Percentiles rank a stretch among this genome's conserved stretches.
Conservation (phyloP, 192 early-diverging fungal genomes). For the Gigaspora rosea region DNA sequence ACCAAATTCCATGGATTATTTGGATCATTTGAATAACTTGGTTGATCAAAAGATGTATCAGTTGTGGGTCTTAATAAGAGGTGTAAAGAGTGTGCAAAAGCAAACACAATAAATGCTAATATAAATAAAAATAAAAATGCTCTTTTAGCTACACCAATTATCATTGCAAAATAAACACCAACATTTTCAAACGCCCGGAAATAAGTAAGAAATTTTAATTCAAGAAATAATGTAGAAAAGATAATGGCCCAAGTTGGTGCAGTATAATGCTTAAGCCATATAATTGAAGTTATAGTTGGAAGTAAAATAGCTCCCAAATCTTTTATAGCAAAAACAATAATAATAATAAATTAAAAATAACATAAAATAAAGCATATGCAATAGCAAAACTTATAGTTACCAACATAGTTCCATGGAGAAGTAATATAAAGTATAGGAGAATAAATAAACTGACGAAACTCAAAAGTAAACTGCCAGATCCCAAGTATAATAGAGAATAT, state of each 20-base stretch:
- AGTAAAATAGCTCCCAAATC: not conserved
- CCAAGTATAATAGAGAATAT: not conserved
- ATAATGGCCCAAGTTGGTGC: too few relatives aligned
- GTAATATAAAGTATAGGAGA: not conserved
- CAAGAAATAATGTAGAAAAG: not conserved
- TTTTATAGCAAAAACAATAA: too few relatives aligned
- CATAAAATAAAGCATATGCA: not conserved
- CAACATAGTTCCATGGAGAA: not conserved
- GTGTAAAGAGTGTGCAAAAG: not conserved
- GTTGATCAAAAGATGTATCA: not conserved
- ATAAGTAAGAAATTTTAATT: not conserved
- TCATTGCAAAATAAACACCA: constrained; percentile 2
- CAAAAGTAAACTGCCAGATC: not conserved
- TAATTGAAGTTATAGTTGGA: not conserved
- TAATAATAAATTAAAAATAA: too few relatives aligned
- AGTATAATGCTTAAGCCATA: not conserved
- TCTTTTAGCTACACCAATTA: not conserved
- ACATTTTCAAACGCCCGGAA: not conserved
- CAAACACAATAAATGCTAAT: not conserved
- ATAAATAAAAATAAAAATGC: not conserved
- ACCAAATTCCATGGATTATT: constrained; percentile 12
- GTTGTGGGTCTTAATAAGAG: not conserved
- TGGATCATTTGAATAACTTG: not conserved
- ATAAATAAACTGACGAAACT: not conserved
- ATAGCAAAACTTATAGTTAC: not conserved